Conservation (phyloP, 1,139 yeast species). For the Debaryomycetaceae sp. region DNA sequence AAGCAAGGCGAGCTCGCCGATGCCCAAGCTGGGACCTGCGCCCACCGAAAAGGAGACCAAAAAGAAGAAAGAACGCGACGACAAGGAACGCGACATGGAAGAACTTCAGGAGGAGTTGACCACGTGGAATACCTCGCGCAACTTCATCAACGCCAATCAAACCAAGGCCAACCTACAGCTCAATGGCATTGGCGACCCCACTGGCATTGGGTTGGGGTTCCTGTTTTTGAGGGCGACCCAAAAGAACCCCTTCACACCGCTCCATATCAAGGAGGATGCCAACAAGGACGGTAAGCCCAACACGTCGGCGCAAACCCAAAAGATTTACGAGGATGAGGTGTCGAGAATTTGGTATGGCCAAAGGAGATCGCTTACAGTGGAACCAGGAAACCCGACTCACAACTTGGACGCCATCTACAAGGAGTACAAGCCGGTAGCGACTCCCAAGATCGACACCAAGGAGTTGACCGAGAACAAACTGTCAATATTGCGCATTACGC, state of each 20-base stretch:
- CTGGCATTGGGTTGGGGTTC: slow-evolving; percentile 86
- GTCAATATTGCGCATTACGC: slow-evolving; percentile 61
- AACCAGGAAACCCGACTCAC: slow-evolving; percentile 25
- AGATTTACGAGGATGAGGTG: slow-evolving; percentile 88
- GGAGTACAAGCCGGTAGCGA: slow-evolving; percentile 37
- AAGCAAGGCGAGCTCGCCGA: slow-evolving; percentile 17
- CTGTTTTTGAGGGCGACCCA: slow-evolving; percentile 90
- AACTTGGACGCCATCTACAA: slow-evolving; percentile 29
- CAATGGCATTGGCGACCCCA: slow-evolving; percentile 96
- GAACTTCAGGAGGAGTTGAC: slow-evolving; percentile 78
- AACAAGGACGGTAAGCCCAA: slow-evolving; percentile 35
- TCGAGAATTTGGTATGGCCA: slow-evolving; percentile 89
- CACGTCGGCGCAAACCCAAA: slow-evolving; percentile 76
- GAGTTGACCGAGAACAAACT: slow-evolving; percentile 15
- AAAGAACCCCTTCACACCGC: slow-evolving; percentile 86
- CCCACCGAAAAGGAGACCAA: slow-evolving; percentile 16
- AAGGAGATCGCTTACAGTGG: slow-evolving; percentile 55
- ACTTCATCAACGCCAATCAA: slow-evolving; percentile 90
- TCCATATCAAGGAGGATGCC: slow-evolving; percentile 42
- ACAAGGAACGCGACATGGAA: slow-evolving; percentile 21
- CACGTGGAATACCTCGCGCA: slow-evolving; percentile 90
- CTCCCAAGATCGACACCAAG: slow-evolving; percentile 17
- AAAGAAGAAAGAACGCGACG: slow-evolving; percentile 20
- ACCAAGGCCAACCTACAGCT: slow-evolving; percentile 96
- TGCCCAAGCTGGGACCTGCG: slow-evolving; percentile 26